These are phyloP conservation scores for Actinidia arguta DNA, from an alignment of 179 eudicot species.

Conservation along the genomic window DNA sequence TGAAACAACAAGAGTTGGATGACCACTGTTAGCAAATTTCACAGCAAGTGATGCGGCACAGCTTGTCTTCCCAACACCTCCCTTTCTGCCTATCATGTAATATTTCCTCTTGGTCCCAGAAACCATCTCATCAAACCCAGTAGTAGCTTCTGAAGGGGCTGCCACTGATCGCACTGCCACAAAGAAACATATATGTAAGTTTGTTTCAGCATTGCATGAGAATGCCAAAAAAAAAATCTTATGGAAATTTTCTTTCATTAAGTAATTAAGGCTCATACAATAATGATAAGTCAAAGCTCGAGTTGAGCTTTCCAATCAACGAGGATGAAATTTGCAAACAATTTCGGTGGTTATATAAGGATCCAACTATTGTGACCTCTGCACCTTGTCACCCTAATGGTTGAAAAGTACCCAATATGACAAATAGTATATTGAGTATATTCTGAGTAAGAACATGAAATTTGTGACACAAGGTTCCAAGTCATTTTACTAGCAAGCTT, in stretches of 20 bases:
- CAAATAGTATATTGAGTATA: too few species aligned
- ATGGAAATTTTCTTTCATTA: background rate
- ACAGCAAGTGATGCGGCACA: constrained; percentile 99
- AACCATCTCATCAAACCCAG: constrained; percentile 88
- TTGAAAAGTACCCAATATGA: background rate
- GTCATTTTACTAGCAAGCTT: background rate
- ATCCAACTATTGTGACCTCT: background rate
- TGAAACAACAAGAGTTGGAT: constrained; percentile 97
- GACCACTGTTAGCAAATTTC: constrained; percentile 96
- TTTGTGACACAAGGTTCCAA: background rate
- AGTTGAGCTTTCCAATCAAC: background rate
- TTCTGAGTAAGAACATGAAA: background rate
- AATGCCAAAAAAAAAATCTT: background rate
- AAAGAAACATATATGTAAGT: too few species aligned
- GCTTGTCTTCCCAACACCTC: constrained; percentile 99
- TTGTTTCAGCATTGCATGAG: too few species aligned
- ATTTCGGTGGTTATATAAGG: background rate
- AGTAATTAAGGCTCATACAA: background rate
- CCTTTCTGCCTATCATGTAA: constrained; percentile 96
- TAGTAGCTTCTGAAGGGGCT: constrained; percentile 65
- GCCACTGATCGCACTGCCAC: constrained; percentile 82
- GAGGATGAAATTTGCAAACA: background rate
- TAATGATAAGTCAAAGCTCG: background rate
- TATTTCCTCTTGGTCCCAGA: constrained; percentile 91
- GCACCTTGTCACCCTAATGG: background rate